phyloP scores from a whole-genome alignment of 2,329 filamentous ascomycete species.

The Ophiostoma australiae region DNA sequence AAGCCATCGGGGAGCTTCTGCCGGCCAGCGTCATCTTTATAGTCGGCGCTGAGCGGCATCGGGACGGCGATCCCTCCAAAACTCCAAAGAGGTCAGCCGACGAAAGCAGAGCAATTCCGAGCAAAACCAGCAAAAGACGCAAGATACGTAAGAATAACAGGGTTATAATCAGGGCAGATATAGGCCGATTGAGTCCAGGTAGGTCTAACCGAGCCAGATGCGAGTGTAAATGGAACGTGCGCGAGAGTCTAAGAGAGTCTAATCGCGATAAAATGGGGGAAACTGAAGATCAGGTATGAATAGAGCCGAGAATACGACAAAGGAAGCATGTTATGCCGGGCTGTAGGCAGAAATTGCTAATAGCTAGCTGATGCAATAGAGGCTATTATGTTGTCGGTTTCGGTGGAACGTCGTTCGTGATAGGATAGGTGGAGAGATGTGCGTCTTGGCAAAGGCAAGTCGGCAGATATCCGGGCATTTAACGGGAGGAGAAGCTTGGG shows the following conservation, averaged over 20 bases:
- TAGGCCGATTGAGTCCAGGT: background rate
- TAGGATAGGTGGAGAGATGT: background rate
- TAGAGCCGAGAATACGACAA: background rate
- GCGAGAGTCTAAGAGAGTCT: background rate
- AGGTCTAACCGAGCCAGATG: background rate
- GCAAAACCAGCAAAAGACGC: background rate
- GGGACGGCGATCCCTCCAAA: background rate
- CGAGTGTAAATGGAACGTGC: background rate
- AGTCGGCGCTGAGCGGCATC: constrained; percentile 2
- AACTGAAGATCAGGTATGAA: background rate
- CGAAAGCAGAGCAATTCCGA: background rate
- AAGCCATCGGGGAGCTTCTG: background rate
- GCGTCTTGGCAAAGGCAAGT: background rate
- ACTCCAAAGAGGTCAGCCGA: background rate
- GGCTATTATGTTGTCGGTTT: constrained; percentile 5
- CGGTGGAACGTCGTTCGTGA: constrained; percentile 2
- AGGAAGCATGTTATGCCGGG: constrained; percentile 1
- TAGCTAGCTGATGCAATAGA: constrained; percentile 3
- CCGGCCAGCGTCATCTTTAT: constrained; percentile 6
- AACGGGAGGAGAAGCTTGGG: background rate
- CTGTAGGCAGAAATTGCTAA: background rate
- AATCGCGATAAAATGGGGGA: background rate
- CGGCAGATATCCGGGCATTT: constrained; percentile 10
- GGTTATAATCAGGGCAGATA: background rate
- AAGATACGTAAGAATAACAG: constrained; percentile 12